Evolutionary conservation across 306 rosid species (phyloP), one percentile per base, ranked within the genome.

Genomic region (Cucurbita moschata): DNA sequence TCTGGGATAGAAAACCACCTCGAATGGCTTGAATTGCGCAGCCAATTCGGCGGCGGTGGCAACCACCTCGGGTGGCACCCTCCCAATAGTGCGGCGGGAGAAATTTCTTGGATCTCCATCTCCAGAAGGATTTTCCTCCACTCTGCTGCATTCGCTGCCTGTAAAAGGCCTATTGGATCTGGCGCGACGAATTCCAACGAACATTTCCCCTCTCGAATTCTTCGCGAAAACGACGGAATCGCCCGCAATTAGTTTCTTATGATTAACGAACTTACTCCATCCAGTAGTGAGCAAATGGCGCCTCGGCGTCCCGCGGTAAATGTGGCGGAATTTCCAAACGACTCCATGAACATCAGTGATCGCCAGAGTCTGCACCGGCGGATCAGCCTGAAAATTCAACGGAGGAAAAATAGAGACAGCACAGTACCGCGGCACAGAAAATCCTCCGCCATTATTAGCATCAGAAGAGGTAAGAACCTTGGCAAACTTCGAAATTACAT

Each of bases 391-490:
- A 50, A 53, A 85, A 76, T 92, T 76, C 4, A 92, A 83, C 46
- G 84, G 79, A 50, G 97, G 97, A 37, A 89, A 89, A 21, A 92
- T 80, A 4, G 87, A 77, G 10, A 87, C 91, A 0, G 96, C 97
- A 35, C 96, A 92, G 77, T 19, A 86, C 74, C 89, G 84, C 35
- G 97, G 97, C 5, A 92, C 94, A 0, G 91, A 87, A 61, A 92
- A 92, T 4, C 96, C 94, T 2, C 96, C 97, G 7, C 97, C 96
- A 67, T 91, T 91, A 73, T 92, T 87, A 7, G 97, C 93, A 37
- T 92, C 97, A 0, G 97, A 91, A 1, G 88, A 81, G 6, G 96
- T 89, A 10, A 89, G 83, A 82, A 85, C 61, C 88, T 92, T 92
- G 0, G 86, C 82, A 73, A 82, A 89, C 8, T 93, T 79, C 0